Evolutionary conservation across 345 rosid species (phyloP).

Genomic region (Lenwebbia sp.): DNA sequence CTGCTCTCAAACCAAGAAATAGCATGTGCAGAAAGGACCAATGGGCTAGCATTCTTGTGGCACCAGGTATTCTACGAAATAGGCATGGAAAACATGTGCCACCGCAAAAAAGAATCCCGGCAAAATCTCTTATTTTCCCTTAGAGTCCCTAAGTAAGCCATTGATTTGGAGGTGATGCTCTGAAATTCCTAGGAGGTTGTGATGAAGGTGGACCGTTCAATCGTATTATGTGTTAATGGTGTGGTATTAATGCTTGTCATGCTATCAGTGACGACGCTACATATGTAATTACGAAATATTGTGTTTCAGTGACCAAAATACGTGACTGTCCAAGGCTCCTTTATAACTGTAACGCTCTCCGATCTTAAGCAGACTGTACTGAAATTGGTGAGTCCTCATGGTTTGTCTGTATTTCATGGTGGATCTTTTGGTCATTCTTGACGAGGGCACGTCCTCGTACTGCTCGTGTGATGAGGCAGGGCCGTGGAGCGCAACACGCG

Average conservation of each 20-base stretch:
- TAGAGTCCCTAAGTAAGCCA: neutral
- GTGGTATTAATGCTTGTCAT: rapidly evolving
- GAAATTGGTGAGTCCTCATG: neutral
- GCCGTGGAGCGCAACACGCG: neutral
- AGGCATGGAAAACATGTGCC: neutral
- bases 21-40: neutral
- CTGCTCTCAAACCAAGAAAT: neutral
- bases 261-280: neutral
- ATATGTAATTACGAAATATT: neutral
- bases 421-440: neutral
- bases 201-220: neutral
- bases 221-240: neutral
- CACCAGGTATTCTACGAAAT: neutral
- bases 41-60: neutral
- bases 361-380: neutral
- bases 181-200: neutral
- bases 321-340: neutral
- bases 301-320: neutral
- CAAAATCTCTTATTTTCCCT: neutral
- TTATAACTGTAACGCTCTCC: neutral
- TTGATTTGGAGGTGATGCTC: neutral
- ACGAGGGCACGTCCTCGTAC: neutral
- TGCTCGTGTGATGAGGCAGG: neutral
- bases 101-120: neutral
- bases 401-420: neutral